phyloP scores from a whole-genome alignment of 2,329 filamentous ascomycete species.

The Xylaria hypoxylon region DNA sequence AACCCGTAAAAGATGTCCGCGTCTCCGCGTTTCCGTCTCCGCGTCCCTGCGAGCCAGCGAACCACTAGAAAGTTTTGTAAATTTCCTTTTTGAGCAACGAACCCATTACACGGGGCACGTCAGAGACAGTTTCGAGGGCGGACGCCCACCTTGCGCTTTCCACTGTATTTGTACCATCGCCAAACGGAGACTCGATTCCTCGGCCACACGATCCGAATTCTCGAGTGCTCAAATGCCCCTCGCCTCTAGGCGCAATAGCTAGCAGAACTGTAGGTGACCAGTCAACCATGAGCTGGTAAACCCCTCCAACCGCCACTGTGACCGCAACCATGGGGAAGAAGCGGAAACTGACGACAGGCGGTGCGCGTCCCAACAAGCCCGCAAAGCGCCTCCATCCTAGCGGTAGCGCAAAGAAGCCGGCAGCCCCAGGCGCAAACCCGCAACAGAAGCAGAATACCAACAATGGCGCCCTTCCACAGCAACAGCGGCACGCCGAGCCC shows the following conservation, averaged over 20 bases:
- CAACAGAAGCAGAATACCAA: constrained; percentile 33
- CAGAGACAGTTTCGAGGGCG: constrained; percentile 10
- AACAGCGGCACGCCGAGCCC: constrained; percentile 55
- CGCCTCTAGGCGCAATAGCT: constrained; percentile 15
- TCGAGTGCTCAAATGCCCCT: constrained; percentile 6
- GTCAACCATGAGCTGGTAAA: constrained; percentile 43
- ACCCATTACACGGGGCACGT: constrained; percentile 24
- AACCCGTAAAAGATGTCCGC: constrained; percentile 27
- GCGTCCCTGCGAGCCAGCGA: constrained; percentile 21
- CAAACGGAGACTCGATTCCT: constrained; percentile 9
- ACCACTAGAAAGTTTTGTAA: constrained; percentile 36
- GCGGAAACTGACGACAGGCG: constrained; percentile 46
- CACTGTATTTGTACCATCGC: background rate
- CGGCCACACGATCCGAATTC: constrained; percentile 8
- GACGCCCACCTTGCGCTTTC: constrained; percentile 9
- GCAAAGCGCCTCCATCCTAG: constrained; percentile 31
- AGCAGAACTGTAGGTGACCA: constrained; percentile 3
- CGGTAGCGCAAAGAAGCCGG: constrained; percentile 26
- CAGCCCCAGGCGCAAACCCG: constrained; percentile 15
- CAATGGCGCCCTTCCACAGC: constrained; percentile 33
- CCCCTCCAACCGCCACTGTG: constrained; percentile 19
- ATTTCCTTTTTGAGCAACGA: constrained; percentile 41
- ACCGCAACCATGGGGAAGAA: constrained; percentile 59
- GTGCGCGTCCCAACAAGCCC: constrained; percentile 37
- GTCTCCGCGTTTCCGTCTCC: constrained; percentile 32